Percentiles rank a stretch among this genome's conserved stretches.
phyloP scores from a whole-genome alignment of 805 yeast genomes.

The Candida insectalens region DNA sequence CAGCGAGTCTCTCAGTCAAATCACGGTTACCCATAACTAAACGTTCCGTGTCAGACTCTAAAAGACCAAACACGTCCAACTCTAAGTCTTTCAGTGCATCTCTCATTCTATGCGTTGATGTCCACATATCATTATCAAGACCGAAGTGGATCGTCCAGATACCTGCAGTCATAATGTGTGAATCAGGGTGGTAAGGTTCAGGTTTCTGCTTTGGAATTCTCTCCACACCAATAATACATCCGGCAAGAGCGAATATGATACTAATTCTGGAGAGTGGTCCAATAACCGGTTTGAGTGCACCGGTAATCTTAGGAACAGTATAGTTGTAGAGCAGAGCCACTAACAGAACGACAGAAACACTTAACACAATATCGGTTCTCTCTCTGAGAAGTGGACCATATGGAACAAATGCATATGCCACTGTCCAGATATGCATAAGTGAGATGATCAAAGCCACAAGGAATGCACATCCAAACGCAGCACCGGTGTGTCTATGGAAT shows the following conservation, averaged over 20 bases:
- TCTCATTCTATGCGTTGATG: conserved; percentile 83
- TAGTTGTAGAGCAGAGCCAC: conserved; percentile 37
- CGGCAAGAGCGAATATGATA: conserved; percentile 30
- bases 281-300: conserved; percentile 5
- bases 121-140: conserved; percentile 97
- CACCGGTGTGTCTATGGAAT: conserved; percentile 39
- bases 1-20: conserved; percentile 82
- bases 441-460: conserved; percentile 43
- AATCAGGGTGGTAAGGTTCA: conserved; percentile 56
- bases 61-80: conserved; percentile 80
- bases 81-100: conserved; percentile 78
- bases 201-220: conserved; percentile 56
- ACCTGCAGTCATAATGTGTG: conserved; percentile 80
- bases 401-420: conserved; percentile 97
- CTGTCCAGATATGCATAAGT: conserved; percentile 90
- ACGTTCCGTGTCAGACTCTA: conserved; percentile 91
- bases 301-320: conserved; percentile 11
- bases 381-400: conserved; percentile 85
- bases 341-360: conserved; percentile 41
- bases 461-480: conserved; percentile 40
- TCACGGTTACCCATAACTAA: conserved; percentile 94
- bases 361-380: conserved; percentile 69
- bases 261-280: conserved; percentile 15
- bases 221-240: conserved; percentile 42
- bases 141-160: conserved; percentile 99